These are phyloP conservation scores for Cytospora piceicola DNA, from an alignment of 2,329 filamentous ascomycete species.

Conservation along the genomic window DNA sequence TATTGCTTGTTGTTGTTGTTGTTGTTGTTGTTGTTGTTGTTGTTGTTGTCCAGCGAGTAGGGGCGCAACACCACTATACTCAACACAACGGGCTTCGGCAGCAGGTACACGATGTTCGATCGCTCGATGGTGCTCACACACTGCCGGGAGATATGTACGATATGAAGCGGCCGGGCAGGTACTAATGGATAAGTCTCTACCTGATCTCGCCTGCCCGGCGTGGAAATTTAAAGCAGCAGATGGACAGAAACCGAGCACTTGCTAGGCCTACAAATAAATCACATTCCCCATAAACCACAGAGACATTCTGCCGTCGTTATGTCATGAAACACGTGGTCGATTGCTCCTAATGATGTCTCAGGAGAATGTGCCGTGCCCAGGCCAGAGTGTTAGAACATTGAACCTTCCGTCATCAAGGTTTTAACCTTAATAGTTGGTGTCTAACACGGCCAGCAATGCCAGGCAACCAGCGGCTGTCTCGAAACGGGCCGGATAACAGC, in stretches of 20 bases:
- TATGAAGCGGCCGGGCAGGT: too few relatives aligned
- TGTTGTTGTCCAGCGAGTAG: not conserved
- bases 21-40: not conserved
- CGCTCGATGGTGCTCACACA: too few relatives aligned
- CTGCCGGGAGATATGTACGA: too few relatives aligned
- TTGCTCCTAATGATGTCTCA: slow-evolving; percentile 1
- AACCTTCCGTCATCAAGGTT: not conserved
- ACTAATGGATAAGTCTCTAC: too few relatives aligned
- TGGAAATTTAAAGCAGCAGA: too few relatives aligned
- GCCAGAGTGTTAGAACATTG: not conserved
- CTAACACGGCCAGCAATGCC: slow-evolving; percentile 12
- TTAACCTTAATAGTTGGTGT: slow-evolving; percentile 7
- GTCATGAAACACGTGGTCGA: slow-evolving; percentile 1
- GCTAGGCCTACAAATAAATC: not conserved
- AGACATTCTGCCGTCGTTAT: too few relatives aligned
- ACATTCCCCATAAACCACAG: too few relatives aligned
- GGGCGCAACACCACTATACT: too few relatives aligned
- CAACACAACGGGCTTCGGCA: too few relatives aligned
- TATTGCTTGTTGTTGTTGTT: not conserved
- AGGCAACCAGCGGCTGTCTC: slow-evolving; percentile 1
- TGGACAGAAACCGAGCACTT: too few relatives aligned
- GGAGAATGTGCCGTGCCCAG: not conserved
- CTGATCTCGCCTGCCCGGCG: too few relatives aligned
- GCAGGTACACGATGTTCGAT: too few relatives aligned
- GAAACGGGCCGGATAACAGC: not conserved